Percentiles rank a stretch among this genome's conserved stretches.
Evolutionary conservation across 2,329 filamentous ascomycete genomes (phyloP).

Genomic region (Magnaporthiopsis rhizophila): DNA sequence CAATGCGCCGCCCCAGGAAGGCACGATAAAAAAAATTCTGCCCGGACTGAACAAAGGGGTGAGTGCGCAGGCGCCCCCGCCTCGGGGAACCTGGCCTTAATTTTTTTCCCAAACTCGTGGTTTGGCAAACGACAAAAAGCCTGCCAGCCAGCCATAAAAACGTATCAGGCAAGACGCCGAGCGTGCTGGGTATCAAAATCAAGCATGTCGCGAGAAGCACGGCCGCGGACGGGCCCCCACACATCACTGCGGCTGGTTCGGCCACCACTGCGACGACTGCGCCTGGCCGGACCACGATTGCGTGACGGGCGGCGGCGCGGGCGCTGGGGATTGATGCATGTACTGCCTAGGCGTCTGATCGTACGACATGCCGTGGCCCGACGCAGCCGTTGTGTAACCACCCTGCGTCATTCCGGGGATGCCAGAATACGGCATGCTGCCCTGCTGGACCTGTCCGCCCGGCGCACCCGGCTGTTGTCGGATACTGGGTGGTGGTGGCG

Average conservation of each 20-base stretch:
- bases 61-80: slow-evolving; percentile 3
- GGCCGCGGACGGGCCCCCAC: slow-evolving; percentile 1
- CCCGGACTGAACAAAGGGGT: slow-evolving; percentile 3
- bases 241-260: slow-evolving; percentile 37
- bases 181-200: slow-evolving; percentile 1
- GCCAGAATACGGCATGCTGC: slow-evolving; percentile 51
- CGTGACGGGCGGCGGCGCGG: slow-evolving; percentile 36
- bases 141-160: neutral
- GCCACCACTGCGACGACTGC: slow-evolving; percentile 52
- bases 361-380: slow-evolving; percentile 47
- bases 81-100: neutral
- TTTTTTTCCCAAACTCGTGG: neutral
- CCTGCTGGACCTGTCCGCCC: slow-evolving; percentile 39
- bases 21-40: slow-evolving; percentile 1
- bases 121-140: slow-evolving; percentile 8
- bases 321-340: slow-evolving; percentile 54
- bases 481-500: slow-evolving; percentile 51
- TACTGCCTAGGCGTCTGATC: slow-evolving; percentile 60
- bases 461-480: slow-evolving; percentile 46
- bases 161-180: neutral
- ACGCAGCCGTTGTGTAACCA: slow-evolving; percentile 27
- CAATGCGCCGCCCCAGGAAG: neutral
- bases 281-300: slow-evolving; percentile 50
- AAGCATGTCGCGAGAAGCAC: slow-evolving; percentile 10
- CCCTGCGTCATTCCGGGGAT: slow-evolving; percentile 54